Percentiles rank a stretch among this genome's conserved stretches.
phyloP scores from a whole-genome alignment of 1,139 yeast species.

The Saccharomyces hybrid region DNA sequence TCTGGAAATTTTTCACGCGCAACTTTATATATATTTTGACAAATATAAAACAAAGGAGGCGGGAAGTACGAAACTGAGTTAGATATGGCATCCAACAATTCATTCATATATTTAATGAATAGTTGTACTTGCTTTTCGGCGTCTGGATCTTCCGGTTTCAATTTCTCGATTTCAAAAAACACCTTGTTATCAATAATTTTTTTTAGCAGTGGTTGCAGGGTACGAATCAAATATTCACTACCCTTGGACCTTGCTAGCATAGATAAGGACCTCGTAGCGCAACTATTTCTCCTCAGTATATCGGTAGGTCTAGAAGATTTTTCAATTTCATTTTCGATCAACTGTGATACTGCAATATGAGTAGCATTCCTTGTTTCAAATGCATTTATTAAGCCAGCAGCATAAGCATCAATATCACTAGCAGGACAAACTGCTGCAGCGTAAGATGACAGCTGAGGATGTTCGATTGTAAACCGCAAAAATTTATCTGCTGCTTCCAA shows the following conservation, averaged over 20 bases:
- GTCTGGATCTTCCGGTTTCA: conserved; percentile 32
- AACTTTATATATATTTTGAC: conserved; percentile 59
- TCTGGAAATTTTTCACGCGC: conserved; percentile 63
- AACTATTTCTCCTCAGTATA: conserved; percentile 71
- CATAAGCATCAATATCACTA: conserved; percentile 63
- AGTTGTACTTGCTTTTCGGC: conserved; percentile 39
- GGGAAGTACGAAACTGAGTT: conserved; percentile 58
- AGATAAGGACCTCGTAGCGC: conserved; percentile 69
- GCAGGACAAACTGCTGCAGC: conserved; percentile 47
- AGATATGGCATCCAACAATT: conserved; percentile 55
- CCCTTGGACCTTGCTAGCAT: conserved; percentile 66
- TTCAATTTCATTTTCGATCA: conserved; percentile 56
- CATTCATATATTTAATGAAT: conserved; percentile 51
- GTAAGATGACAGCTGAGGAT: conserved; percentile 32
- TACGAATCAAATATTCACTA: conserved; percentile 43
- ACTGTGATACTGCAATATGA: conserved; percentile 47
- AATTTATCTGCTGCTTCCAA: conserved; percentile 27
- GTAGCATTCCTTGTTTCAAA: conserved; percentile 48
- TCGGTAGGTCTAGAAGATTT: conserved; percentile 58
- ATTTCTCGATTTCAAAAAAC: conserved; percentile 63
- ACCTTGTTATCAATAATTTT: conserved; percentile 46
- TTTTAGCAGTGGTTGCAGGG: conserved; percentile 48
- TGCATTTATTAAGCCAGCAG: conserved; percentile 59
- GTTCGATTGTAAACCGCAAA: conserved; percentile 17
- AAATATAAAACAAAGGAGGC: conserved; percentile 61